phyloP scores from a whole-genome alignment of 2,329 filamentous ascomycete species.

The Aspergillus uvarum region DNA sequence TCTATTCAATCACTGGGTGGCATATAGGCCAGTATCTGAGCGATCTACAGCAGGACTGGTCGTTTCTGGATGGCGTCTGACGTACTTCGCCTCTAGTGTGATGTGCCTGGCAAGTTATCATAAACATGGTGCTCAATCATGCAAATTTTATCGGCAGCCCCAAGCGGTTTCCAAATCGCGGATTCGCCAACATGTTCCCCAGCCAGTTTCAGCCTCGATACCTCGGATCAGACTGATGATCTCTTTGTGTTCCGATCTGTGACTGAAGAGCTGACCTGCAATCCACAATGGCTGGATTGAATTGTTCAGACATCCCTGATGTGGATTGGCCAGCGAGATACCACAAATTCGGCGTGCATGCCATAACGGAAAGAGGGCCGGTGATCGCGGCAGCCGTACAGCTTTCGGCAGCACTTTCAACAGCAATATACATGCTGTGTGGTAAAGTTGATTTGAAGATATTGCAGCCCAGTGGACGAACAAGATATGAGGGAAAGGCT shows the following conservation, averaged over 20 bases:
- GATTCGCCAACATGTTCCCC: constrained; percentile 56
- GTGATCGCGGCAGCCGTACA: constrained; percentile 20
- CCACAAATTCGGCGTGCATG: constrained; percentile 58
- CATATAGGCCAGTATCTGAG: constrained; percentile 19
- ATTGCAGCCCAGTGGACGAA: constrained; percentile 57
- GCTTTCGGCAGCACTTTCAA: constrained; percentile 47
- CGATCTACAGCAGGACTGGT: constrained; percentile 25
- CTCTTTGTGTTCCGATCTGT: constrained; percentile 45
- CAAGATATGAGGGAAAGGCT: constrained; percentile 54
- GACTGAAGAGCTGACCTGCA: constrained; percentile 55
- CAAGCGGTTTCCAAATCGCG: constrained; percentile 48
- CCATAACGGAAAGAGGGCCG: constrained; percentile 49
- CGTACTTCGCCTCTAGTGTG: too few relatives aligned
- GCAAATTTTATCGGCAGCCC: constrained; percentile 20
- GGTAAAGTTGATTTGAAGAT: constrained; percentile 58
- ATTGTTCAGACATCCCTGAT: constrained; percentile 58
- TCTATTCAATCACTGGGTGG: constrained; percentile 48
- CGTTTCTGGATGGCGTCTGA: constrained; percentile 22
- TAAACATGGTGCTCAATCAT: not conserved
- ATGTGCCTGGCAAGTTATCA: too few relatives aligned
- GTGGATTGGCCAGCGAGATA: constrained; percentile 57
- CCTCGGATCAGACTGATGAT: constrained; percentile 44
- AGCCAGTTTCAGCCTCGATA: constrained; percentile 55
- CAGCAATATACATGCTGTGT: constrained; percentile 56
- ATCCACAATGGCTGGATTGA: constrained; percentile 60